phyloP scores from a whole-genome alignment of 805 yeast genomes.

The Saturnispora sanitii region DNA sequence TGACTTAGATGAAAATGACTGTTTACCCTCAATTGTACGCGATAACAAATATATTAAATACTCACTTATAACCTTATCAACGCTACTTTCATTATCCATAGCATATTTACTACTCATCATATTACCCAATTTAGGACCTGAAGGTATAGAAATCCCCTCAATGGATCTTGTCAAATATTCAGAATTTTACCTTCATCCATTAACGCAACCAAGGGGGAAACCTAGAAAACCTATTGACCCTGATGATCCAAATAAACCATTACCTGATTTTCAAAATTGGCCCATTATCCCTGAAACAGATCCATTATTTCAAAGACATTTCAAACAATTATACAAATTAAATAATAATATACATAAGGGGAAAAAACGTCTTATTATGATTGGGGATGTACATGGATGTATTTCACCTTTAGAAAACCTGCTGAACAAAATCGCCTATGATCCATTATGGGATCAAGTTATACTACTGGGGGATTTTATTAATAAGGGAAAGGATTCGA shows the following conservation, averaged over 20 bases:
- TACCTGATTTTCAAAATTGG: conserved; percentile 21
- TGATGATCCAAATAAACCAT: conserved; percentile 21
- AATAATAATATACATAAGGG: conserved; percentile 6
- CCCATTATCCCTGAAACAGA: conserved; percentile 12
- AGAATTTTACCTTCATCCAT: conserved; percentile 24
- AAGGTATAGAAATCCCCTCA: conserved; percentile 21
- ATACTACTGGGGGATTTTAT: conserved; percentile 77
- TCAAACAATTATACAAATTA: conserved; percentile 11
- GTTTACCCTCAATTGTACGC: conserved; percentile 8
- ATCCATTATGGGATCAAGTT: conserved; percentile 43
- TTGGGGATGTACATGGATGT: conserved; percentile 89
- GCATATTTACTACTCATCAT: conserved; percentile 21
- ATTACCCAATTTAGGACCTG: conserved; percentile 28
- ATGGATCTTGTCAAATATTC: conserved; percentile 18
- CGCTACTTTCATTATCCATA: conserved; percentile 5
- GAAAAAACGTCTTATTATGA: conserved; percentile 47
- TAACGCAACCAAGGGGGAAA: conserved; percentile 13
- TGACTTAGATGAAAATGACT: conserved; percentile 14
- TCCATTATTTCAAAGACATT: conserved; percentile 17
- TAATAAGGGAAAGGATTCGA: conserved; percentile 73
- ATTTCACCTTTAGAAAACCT: conserved; percentile 44
- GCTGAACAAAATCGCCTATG: conserved; percentile 39
- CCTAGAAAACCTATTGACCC: conserved; percentile 12
- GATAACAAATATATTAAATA: conserved; percentile 10
- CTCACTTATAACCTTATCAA: conserved; percentile 14